Evolutionary conservation across 805 yeast species (phyloP).

Genomic region (Candida boidinii): DNA sequence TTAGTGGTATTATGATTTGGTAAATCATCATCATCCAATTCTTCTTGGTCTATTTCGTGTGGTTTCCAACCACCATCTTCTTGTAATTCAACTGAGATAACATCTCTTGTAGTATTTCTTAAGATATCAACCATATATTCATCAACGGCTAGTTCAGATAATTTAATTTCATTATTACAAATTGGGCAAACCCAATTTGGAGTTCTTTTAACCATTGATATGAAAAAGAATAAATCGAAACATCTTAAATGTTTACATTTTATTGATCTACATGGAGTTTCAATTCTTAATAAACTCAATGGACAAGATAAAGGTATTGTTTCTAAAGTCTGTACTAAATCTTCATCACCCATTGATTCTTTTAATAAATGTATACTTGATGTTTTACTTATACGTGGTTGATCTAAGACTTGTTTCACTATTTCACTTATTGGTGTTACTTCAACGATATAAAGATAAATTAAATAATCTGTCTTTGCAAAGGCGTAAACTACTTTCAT

Average conservation of each 20-base stretch:
- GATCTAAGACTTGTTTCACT: constrained; percentile 28
- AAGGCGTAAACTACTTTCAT: constrained; percentile 52
- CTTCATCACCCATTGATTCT: constrained; percentile 47
- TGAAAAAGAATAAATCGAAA: constrained; percentile 70
- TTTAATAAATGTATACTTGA: constrained; percentile 26
- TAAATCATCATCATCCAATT: too few species aligned
- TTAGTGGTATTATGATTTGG: too few species aligned
- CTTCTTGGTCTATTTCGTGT: constrained; percentile 10
- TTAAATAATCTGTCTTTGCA: constrained; percentile 38
- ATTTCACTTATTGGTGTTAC: constrained; percentile 32
- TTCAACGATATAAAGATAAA: constrained; percentile 55
- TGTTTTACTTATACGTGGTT: constrained; percentile 44
- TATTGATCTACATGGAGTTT: constrained; percentile 60
- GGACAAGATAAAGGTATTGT: constrained; percentile 72
- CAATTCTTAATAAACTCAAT: constrained; percentile 60
- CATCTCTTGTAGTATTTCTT: constrained; percentile 39
- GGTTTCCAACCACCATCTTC: constrained; percentile 70
- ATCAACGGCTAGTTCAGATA: constrained; percentile 59
- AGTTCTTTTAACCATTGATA: constrained; percentile 68
- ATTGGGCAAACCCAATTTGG: constrained; percentile 89
- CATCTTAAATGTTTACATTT: constrained; percentile 80
- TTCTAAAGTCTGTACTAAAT: constrained; percentile 62
- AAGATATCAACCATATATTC: constrained; percentile 66
- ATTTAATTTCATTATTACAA: constrained; percentile 46
- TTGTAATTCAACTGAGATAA: constrained; percentile 58